Evolutionary conservation across 2,329 filamentous ascomycete species (phyloP).

Genomic region (Zelopaecilomyces penicillatus): DNA sequence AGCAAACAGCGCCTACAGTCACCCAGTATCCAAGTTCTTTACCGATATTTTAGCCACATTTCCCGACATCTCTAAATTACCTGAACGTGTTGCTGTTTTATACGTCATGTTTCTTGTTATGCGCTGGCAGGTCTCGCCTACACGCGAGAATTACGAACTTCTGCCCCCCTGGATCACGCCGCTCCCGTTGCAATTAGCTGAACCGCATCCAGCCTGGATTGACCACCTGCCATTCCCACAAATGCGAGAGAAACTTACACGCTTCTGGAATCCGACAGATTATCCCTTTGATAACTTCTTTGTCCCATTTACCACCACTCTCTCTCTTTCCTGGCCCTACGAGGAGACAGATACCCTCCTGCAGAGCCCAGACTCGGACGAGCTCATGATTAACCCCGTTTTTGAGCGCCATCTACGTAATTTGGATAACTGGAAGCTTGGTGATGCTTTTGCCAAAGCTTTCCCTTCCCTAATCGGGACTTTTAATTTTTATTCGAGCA

Average conservation of each 20-base stretch:
- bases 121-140: constrained; percentile 77
- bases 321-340: constrained; percentile 80
- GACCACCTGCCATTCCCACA: constrained; percentile 73
- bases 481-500: too few species aligned
- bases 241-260: constrained; percentile 61
- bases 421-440: constrained; percentile 74
- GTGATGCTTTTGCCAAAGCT: constrained; percentile 54
- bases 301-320: constrained; percentile 66
- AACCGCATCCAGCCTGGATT: constrained; percentile 69
- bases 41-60: constrained; percentile 82
- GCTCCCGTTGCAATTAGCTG: constrained; percentile 54
- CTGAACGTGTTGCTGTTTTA: constrained; percentile 73
- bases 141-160: constrained; percentile 68
- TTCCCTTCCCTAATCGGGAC: constrained; percentile 43
- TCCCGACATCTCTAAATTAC: constrained; percentile 66
- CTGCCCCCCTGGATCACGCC: constrained; percentile 68
- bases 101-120: constrained; percentile 83
- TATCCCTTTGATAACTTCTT: constrained; percentile 76
- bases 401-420: constrained; percentile 74
- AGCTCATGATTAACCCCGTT: constrained; percentile 74
- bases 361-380: constrained; percentile 47
- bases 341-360: constrained; percentile 63
- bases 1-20: constrained; percentile 50
- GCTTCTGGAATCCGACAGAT: constrained; percentile 35
- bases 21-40: constrained; percentile 76